Conservation (phyloP, 2,329 filamentous ascomycete genomes). For the Chrysoporthe puriensis region DNA sequence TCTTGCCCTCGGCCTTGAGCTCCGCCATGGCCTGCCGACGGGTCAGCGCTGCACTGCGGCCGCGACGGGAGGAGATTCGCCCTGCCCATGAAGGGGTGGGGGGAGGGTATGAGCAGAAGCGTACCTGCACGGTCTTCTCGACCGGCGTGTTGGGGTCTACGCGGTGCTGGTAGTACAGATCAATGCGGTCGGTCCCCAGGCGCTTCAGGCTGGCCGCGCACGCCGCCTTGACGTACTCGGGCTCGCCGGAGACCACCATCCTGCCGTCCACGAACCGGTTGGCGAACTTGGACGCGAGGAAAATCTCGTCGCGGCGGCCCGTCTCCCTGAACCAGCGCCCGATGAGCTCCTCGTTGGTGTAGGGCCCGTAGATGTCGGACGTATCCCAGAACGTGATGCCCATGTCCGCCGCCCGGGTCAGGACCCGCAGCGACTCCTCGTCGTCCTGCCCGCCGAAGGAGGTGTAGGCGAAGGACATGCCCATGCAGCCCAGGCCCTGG, state of each 20-base stretch:
- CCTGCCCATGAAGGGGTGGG: too few species aligned
- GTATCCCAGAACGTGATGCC: conserved; percentile 31
- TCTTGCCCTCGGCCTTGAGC: conserved; percentile 54
- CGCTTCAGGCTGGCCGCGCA: conserved; percentile 44
- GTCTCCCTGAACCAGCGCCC: conserved; percentile 49
- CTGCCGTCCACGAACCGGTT: conserved; percentile 31
- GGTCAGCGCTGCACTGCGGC: neutral
- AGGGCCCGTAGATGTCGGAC: conserved; percentile 25
- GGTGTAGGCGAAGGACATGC: conserved; percentile 26
- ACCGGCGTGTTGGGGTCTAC: conserved; percentile 49
- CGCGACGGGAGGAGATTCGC: neutral
- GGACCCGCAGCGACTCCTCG: conserved; percentile 29
- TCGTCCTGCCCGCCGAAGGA: conserved; percentile 28
- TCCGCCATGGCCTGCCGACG: conserved; percentile 45
- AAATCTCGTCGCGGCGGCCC: conserved; percentile 48
- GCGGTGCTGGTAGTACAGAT: conserved; percentile 56
- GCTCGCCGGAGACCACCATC: conserved; percentile 31
- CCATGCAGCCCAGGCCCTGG: conserved; percentile 28
- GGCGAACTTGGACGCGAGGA: conserved; percentile 47
- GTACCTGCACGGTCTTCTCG: conserved; percentile 48
- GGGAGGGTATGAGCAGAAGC: neutral
- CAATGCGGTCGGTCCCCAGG: conserved; percentile 55
- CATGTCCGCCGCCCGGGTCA: conserved; percentile 31
- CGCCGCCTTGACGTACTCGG: conserved; percentile 36
- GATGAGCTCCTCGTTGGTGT: conserved; percentile 44